These are phyloP conservation scores for Mycosphaerelloides madeirae DNA, from an alignment of 2,329 filamentous ascomycete species.

Conservation along the genomic window DNA sequence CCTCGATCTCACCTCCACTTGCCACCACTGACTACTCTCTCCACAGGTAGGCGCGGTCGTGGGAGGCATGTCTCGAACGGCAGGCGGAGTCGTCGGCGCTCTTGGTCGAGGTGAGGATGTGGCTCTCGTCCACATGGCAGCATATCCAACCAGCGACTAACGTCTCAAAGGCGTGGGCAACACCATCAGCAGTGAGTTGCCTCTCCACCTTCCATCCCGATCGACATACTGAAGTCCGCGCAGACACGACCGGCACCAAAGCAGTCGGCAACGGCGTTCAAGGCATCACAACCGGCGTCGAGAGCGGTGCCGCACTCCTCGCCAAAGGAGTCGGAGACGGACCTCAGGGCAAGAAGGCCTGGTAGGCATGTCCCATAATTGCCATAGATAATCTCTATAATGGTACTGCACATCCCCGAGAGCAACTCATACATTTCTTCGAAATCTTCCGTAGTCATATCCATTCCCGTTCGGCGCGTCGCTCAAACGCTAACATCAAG, in stretches of 20 bases:
- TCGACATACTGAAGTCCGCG: not conserved
- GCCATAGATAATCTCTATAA: not conserved
- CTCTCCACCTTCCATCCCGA: too few species aligned
- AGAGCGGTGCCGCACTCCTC: constrained; percentile 38
- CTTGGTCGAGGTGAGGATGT: constrained; percentile 40
- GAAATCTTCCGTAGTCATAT: too few species aligned
- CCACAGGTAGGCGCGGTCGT: constrained; percentile 45
- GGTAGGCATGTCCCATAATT: too few species aligned
- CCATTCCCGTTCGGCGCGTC: too few species aligned
- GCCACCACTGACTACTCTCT: not conserved
- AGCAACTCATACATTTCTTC: too few species aligned
- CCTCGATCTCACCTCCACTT: not conserved
- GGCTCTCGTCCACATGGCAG: too few species aligned
- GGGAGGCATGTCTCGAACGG: constrained; percentile 49
- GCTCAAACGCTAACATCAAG: too few species aligned
- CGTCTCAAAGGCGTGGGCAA: constrained; percentile 39
- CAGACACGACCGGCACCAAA: constrained; percentile 38
- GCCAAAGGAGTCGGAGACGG: constrained; percentile 43
- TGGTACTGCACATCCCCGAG: too few species aligned
- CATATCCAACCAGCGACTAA: too few species aligned
- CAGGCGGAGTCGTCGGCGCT: constrained; percentile 50
- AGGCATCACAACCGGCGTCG: constrained; percentile 39
- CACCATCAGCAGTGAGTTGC: constrained; percentile 36
- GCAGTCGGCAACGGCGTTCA: constrained; percentile 40
- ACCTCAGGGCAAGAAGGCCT: constrained; percentile 10